Base-by-base conservation (phyloP, 2,329 filamentous ascomycete species). In the Alternaria panax region DNA sequence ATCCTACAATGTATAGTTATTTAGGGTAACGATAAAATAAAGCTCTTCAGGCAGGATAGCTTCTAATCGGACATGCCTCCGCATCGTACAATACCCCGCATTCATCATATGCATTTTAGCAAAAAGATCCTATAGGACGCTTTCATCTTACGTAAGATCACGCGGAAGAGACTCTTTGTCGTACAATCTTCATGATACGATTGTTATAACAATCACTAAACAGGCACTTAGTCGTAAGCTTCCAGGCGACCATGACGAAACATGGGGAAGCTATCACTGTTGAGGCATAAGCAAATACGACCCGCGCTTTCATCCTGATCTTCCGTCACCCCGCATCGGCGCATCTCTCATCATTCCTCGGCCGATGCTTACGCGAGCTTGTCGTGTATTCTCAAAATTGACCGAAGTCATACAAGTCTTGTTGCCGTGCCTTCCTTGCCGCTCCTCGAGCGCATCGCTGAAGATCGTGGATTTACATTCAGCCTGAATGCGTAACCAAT, bases 401-500 rank as follows among this genome's bases (percentile, higher is more conserved):
- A 28, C 12, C 24, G 22, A 22, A 47, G 20, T 20, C 40, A 16
- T 28, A n/a, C 22, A 22, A 40, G 24, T 34, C 22, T 38, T 38
- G 25, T 6, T 45, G 24, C 32, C n/a, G 34, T 51, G 20, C 34
- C 22, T 43, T 46, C 5, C n/a, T 47, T 45, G 25, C 45, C 38
- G 20, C 43, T 59, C 25, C 18, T 45, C 57, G 42, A 51, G 22
- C 20, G 45, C 22, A 8, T 12, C 40, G 41, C 46, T 57, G 14
- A 36, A 47, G 25, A 47, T 45, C 30, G 24, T 25, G 22, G 28
- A 60, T 45, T 27, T 43, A 14, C 34, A 67, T 69, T 71, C 60
- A 65, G 68, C 62, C 68, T 69, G 52, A 72, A 67, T 61, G n/a
- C 30, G 7, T 7, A 25, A 11, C 67, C 59, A 69, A 69, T 71